phyloP scores from a whole-genome alignment of 2,329 filamentous ascomycete genomes.

The Colletotrichum shisoi region DNA sequence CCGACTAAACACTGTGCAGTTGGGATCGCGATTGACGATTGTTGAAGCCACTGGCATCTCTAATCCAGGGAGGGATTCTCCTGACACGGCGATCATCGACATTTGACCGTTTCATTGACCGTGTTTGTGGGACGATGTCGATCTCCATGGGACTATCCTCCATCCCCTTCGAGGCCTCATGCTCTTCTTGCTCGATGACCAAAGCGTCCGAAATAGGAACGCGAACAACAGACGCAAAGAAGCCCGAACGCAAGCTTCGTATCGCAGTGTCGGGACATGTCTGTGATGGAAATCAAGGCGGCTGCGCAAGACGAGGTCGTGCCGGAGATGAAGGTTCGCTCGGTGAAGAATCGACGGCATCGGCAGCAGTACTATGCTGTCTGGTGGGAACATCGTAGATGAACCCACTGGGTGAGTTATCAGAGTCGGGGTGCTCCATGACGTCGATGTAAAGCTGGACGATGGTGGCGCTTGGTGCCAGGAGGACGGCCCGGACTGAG shows the following conservation, averaged over 20 bases:
- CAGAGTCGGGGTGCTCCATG: neutral
- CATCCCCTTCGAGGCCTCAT: neutral
- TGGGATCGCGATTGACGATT: neutral
- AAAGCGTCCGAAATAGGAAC: neutral
- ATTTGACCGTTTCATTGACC: neutral
- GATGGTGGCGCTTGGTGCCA: neutral
- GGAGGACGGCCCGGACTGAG: neutral
- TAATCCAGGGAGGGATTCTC: neutral
- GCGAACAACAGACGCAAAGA: neutral
- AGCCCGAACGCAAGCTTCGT: neutral
- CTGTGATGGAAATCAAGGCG: neutral
- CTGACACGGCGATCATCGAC: neutral
- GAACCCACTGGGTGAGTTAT: slow-evolving; percentile 29
- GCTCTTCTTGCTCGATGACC: slow-evolving; percentile 3
- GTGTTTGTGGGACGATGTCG: neutral
- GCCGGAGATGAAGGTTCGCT: neutral
- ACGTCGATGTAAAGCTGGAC: neutral
- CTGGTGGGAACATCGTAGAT: slow-evolving; percentile 23
- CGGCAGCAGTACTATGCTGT: neutral
- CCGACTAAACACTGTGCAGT: neutral
- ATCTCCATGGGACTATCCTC: neutral
- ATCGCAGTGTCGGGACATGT: neutral
- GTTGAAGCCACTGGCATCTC: neutral
- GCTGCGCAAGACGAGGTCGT: neutral
- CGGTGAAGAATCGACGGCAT: neutral